Base-by-base conservation (phyloP, 2,329 filamentous ascomycete genomes). In the Exophiala viscosa region DNA sequence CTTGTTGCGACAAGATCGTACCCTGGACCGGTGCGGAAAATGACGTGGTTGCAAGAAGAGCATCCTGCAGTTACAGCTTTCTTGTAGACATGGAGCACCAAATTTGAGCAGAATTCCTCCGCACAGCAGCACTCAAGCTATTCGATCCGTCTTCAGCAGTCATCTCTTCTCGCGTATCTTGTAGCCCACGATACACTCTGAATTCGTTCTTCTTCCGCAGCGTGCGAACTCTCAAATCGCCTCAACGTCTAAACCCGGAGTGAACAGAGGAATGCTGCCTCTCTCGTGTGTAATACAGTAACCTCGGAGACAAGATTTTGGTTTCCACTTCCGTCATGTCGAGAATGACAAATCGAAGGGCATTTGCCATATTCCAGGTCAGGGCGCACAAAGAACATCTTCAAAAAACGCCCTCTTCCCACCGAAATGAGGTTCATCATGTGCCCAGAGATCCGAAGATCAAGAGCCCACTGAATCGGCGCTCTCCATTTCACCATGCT, bases 271-370 rank as follows among this genome's bases (percentile, higher is more conserved):
- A 58, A 59, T 44, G 54, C 60, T 59, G 73, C 83, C 81, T 86
- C 83, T 91, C 88, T 78, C 65, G 85, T 90, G 67, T 85, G 87
- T 81, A 68, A 76, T 80, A 86, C 89, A 88, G 81, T 85, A 82
- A 85, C 87, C 84, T 88, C 87, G 70, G 78, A 85, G 89, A 95
- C 86, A 84, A 76, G 88, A 93, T 90, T 96, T 96, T 95, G 86
- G 76, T 87, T 76, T 91, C 86, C 87, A 85, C 86, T 84, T 83
- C 83, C 65, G 65, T 53, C 13, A 46, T 53, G 41, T 44, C 51
- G 33, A 67, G 49, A 52, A 41, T 65, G 42, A 64, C 62, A 57
- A 41, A 48, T 63, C 49, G 63, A 67, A 62, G 67, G 65, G 64
- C 63, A 59, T 59, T 60, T 55, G 55, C 55, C 54, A 44, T 65